Evolutionary conservation across 768 basidiomycete genomes (phyloP), one percentile per base, ranked within the genome.

Genomic region (Tylopilus plumbeoviolaceoides): DNA sequence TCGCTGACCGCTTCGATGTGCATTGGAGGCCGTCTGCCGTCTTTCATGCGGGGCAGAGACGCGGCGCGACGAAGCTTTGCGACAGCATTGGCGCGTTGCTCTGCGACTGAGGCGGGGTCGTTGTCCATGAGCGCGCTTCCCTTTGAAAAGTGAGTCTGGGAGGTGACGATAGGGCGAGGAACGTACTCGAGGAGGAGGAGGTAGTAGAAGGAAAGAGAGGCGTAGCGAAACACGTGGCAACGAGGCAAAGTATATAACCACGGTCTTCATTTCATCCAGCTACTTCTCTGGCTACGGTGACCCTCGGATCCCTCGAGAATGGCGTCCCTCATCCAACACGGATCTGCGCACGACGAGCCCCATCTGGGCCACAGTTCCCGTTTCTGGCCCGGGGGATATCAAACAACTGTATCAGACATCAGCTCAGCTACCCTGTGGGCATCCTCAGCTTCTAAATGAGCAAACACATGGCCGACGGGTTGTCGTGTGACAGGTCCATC

Each of bases 61-160:
- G 92, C 90, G 40, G 94, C 93, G 61, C 94, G 84, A 72, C 89
- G 93, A 58, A 97, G 82, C 73, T 86, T 93, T 42, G 91, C 91
- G 44, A 95, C 87, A 11, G 92, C 89, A 50, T 83, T 81, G 65
- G 91, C 89, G 55, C 94, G 85, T 70, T 93, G 87, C 68, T 94
- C 88, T 25, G 81, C 81, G 71, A 79, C 74, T 11, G 75, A 71
- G 42, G 75, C 59, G 49, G 63, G 65, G 59, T 79, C 68, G 61
- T 56, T 68, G 55, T 70, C 68, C 70, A 71, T 70, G 46, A 39
- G 44, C 53, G 54, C 51, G 52, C 50, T 27, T 10, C 51, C 54
- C 50, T 27, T 10, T 5, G 15, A 23, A 28, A 17, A 7, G 28
- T 55, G 31, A 56, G 27, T 6, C 33, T 6, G 41, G 6, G 10